Percentiles rank a stretch among this genome's conserved stretches.
Evolutionary conservation across 768 basidiomycete species (phyloP).

Genomic region (Hemileccinum rubropunctum): DNA sequence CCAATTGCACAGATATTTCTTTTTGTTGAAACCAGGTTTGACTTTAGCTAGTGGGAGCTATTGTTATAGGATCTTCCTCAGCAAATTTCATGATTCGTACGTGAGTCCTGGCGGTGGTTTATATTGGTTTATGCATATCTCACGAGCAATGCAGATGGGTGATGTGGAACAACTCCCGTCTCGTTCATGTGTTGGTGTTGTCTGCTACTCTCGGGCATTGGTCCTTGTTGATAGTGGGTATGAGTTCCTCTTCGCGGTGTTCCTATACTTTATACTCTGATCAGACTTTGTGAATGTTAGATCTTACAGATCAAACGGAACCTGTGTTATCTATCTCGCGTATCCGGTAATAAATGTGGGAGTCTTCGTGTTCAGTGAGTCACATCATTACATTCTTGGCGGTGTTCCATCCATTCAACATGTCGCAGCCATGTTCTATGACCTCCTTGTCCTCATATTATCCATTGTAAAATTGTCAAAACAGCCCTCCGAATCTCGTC

Average conservation of each 20-base stretch:
- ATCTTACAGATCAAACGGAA: neutral
- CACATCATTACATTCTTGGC: neutral
- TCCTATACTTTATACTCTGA: neutral
- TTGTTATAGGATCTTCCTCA: conserved; percentile 11
- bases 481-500: conserved; percentile 5
- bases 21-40: neutral
- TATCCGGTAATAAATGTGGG: conserved; percentile 3
- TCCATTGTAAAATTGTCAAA: conserved; percentile 14
- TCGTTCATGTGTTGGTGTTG: conserved; percentile 1
- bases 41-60: conserved; percentile 1
- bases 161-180: conserved; percentile 10
- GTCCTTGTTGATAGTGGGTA: conserved; percentile 4
- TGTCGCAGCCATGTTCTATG: conserved; percentile 16
- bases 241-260: neutral
- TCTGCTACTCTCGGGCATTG: conserved; percentile 11
- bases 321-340: conserved; percentile 1
- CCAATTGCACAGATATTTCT: neutral
- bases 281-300: conserved; percentile 3
- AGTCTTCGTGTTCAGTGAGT: conserved; percentile 19
- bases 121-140: neutral
- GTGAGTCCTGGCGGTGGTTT: neutral
- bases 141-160: conserved; percentile 10
- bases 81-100: conserved; percentile 19
- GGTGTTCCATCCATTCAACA: neutral
- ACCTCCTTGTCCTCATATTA: conserved; percentile 18